Evolutionary conservation across 768 basidiomycete genomes (phyloP).

Genomic region (Lactifluus hygrophoroides): DNA sequence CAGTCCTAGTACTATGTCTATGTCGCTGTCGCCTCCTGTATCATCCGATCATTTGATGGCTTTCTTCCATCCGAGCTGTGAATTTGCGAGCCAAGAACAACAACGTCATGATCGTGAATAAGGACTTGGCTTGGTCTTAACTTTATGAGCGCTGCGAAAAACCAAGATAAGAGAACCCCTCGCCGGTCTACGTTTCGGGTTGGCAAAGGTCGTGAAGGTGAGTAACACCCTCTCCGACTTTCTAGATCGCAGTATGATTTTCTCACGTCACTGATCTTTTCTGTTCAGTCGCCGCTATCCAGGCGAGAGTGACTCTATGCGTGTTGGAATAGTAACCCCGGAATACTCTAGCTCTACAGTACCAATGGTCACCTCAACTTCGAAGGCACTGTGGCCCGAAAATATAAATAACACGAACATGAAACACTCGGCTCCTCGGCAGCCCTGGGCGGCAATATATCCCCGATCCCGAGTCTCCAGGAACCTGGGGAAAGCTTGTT

Average conservation of each 20-base stretch:
- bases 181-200: neutral
- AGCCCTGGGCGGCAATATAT: neutral
- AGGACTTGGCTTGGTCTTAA: neutral
- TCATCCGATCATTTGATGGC: neutral
- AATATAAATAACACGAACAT: no score
- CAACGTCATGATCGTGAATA: no score
- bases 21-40: neutral
- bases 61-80: neutral
- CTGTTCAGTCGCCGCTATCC: neutral
- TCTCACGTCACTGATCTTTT: neutral
- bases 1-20: constrained; percentile 40
- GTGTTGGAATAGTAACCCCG: no score
- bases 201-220: neutral
- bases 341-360: no score
- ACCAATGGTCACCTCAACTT: neutral
- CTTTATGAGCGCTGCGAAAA: neutral
- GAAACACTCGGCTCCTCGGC: neutral
- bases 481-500: neutral
- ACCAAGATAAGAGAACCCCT: neutral
- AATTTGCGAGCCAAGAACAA: neutral
- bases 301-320: no score
- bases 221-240: neutral
- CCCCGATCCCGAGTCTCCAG: neutral
- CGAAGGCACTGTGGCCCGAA: neutral
- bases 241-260: neutral